phyloP scores from a whole-genome alignment of 345 rosid genomes.

The Gossypium australe region DNA sequence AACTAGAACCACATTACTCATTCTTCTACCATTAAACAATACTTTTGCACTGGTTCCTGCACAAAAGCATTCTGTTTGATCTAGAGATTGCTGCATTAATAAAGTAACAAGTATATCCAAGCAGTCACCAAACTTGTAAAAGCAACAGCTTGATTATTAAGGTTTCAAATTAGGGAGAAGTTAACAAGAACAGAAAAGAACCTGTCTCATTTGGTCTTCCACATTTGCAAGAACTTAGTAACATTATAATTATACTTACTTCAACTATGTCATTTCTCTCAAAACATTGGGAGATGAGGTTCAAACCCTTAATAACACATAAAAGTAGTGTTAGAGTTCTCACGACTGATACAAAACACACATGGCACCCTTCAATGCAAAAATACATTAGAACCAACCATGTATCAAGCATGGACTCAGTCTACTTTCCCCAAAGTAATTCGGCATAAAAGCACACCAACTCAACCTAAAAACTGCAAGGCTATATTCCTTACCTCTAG shows the following conservation, averaged over 20 bases:
- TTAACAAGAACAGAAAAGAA: not conserved
- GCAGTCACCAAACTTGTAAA: not conserved
- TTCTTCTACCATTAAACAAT: not conserved
- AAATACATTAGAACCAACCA: not conserved
- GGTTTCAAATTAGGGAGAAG: not conserved
- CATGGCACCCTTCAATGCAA: not conserved
- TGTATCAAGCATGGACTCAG: not conserved
- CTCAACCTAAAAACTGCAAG: not conserved
- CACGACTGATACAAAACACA: not conserved
- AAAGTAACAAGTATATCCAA: not conserved
- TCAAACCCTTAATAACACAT: not conserved
- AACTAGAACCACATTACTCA: not conserved
- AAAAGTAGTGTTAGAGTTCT: not conserved
- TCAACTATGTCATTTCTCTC: not conserved
- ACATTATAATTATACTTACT: not conserved
- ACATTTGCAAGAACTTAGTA: not conserved
- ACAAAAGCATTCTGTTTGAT: slow-evolving; percentile 1
- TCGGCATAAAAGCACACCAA: not conserved
- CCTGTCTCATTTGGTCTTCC: not conserved
- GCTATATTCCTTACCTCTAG: not conserved
- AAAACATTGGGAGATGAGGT: not conserved
- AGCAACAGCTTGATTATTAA: not conserved
- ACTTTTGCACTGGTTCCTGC: not conserved
- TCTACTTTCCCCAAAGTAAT: not conserved
- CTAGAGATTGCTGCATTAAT: not conserved